Base-by-base conservation (phyloP, 192 early-diverging fungal species). In the Globomyces pollinis-pini region DNA sequence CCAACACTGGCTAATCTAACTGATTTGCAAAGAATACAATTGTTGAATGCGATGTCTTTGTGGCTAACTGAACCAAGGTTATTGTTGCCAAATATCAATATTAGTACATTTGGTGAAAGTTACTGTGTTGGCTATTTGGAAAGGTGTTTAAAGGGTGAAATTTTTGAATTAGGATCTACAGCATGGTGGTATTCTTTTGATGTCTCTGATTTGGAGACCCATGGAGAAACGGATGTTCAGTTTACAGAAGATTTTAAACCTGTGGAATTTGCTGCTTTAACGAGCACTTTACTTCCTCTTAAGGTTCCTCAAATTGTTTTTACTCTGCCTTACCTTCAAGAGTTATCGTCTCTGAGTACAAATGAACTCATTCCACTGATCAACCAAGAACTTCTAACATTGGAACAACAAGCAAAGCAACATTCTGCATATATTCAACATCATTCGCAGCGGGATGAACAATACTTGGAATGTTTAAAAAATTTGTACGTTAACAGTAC, bases 401-500 rank as follows among this genome's bases (percentile, higher is more conserved):
- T 60, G 26, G 51, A 36, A 18, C 13, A 38, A 24, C 26, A 50
- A 53, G 59, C 39, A 5, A 50, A 26, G 35, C 20, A 26, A 5
- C 24, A 43, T 33, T 35, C 35, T 3, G 28, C 38, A 26, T 33
- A 50, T 59, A 45, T 59, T 26, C 38, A 39, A 26, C 41, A 33
- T 13, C 57, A 59, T 41, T 29, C 50, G 20, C 44, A 59, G 35
- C 45, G 52, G 38, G 69, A 75, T 49, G 9, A 13, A 23, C 61
- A 67, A 1, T 69, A 65, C 36, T 9, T 65, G 15, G 16, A 26
- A 9, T 13, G 7, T 20, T 38, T 75, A 8, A 23, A 18, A 3
- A 50, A 42, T 11, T 49, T 75, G 5, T 70, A 75, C 41, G 16
- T 38, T 9, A 71, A 67, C 23, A 55, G 51, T 5, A 38, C 33